A percentile compares a stretch with the other conserved stretches of the same genome.
Conservation (phyloP, 2,329 filamentous ascomycete species). For the Colletotrichum sp. region DNA sequence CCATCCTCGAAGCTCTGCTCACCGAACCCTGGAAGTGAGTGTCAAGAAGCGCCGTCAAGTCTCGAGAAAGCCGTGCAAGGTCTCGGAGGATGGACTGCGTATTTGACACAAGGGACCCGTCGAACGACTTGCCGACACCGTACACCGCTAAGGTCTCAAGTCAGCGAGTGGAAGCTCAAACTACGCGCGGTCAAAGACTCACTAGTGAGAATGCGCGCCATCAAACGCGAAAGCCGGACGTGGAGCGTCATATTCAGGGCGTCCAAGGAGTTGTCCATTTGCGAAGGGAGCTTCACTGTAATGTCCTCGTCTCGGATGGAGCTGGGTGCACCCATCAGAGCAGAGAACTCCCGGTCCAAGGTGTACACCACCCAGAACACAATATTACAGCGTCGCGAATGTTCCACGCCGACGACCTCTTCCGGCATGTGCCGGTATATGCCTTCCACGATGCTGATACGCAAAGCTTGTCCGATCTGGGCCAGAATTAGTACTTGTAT, state of each 20-base stretch:
- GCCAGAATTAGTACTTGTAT: background rate
- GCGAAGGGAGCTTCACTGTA: conserved; percentile 18
- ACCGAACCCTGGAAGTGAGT: conserved; percentile 20
- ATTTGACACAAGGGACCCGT: conserved; percentile 17
- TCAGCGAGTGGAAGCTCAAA: background rate
- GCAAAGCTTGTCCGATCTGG: conserved; percentile 36
- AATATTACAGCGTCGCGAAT: conserved; percentile 20
- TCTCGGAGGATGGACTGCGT: conserved; percentile 20
- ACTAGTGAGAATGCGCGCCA: conserved; percentile 22
- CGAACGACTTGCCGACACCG: conserved; percentile 20
- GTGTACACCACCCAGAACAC: conserved; percentile 23
- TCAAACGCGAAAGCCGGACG: conserved; percentile 16
- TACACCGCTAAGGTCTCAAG: conserved; percentile 3
- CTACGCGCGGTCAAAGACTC: background rate
- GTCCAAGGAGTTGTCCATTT: conserved; percentile 12
- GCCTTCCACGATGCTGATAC: conserved; percentile 35
- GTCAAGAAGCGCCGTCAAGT: conserved; percentile 16
- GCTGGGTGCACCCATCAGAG: conserved; percentile 21
- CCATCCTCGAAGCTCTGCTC: conserved; percentile 21
- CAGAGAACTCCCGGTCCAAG: conserved; percentile 15
- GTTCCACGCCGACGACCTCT: conserved; percentile 15
- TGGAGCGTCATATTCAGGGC: conserved; percentile 22
- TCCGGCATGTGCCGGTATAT: conserved; percentile 21
- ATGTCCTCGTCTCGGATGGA: conserved; percentile 22
- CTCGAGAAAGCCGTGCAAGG: conserved; percentile 13